Evolutionary conservation across 2,329 filamentous ascomycete genomes (phyloP).

Genomic region (Fusarium protoensiforme): DNA sequence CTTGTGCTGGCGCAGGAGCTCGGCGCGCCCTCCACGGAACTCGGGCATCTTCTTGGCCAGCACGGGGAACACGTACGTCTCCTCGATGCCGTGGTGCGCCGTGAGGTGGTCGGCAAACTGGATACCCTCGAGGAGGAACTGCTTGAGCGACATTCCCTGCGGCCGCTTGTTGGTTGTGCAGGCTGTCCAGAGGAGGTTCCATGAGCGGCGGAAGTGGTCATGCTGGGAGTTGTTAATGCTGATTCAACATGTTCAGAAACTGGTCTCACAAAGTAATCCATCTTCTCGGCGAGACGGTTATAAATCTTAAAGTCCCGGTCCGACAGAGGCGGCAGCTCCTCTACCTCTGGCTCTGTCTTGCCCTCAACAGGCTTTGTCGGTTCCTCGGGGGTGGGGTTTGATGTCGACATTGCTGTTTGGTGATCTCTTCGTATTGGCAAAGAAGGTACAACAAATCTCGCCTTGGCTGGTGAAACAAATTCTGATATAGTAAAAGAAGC

Average conservation of each 20-base stretch:
- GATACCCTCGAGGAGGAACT: constrained; percentile 76
- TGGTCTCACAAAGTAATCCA: constrained; percentile 74
- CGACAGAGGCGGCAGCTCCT: constrained; percentile 69
- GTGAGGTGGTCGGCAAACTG: constrained; percentile 77
- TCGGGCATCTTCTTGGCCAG: constrained; percentile 83
- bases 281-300: constrained; percentile 78
- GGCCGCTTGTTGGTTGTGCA: constrained; percentile 70
- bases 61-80: constrained; percentile 81
- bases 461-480: background rate
- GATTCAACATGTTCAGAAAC: background rate
- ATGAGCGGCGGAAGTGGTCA: constrained; percentile 79
- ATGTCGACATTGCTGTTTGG: constrained; percentile 29
- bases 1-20: constrained; percentile 79
- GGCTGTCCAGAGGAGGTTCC: constrained; percentile 77
- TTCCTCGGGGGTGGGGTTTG: constrained; percentile 9
- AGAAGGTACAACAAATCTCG: background rate
- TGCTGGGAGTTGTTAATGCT: constrained; percentile 61
- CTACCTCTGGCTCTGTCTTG: constrained; percentile 21
- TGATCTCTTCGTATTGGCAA: background rate
- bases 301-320: constrained; percentile 74
- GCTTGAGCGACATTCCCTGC: constrained; percentile 70
- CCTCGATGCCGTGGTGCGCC: constrained; percentile 85
- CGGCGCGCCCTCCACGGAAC: constrained; percentile 67
- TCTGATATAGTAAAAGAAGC: background rate
- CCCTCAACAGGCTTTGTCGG: constrained; percentile 9